Conservation (phyloP, 306 rosid species). For the Adenanthera pavonina region DNA sequence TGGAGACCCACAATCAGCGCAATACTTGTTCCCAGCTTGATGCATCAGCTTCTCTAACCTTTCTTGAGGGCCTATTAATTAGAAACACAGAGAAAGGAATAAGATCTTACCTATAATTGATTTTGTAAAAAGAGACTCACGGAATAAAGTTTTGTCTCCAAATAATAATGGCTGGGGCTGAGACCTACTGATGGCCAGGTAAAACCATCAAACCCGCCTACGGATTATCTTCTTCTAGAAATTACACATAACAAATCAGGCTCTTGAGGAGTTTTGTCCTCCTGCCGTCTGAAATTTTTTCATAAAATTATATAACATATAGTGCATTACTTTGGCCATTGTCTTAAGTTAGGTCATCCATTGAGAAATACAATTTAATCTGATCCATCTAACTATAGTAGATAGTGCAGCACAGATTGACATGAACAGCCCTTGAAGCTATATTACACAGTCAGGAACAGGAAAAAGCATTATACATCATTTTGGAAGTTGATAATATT, state of each 20-base stretch:
- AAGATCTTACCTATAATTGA: slow-evolving; percentile 11
- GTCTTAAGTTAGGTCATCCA: background rate
- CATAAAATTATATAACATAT: background rate
- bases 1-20: slow-evolving; percentile 94
- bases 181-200: too few species aligned
- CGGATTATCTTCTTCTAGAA: background rate
- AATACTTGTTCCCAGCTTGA: slow-evolving; percentile 60
- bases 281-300: background rate
- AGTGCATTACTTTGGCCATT: background rate
- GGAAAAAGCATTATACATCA: background rate
- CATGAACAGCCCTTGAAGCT: background rate
- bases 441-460: background rate
- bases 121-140: background rate
- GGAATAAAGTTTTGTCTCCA: background rate
- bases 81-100: slow-evolving; percentile 26
- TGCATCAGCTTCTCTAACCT: slow-evolving; percentile 62
- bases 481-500: background rate
- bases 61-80: slow-evolving; percentile 65
- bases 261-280: too few species aligned
- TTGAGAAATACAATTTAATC: background rate
- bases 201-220: too few species aligned
- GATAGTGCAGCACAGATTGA: background rate
- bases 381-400: background rate
- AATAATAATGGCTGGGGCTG: background rate
- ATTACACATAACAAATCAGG: too few species aligned